Base-by-base conservation (phyloP, 345 rosid species). In the Salix koriyanagi region DNA sequence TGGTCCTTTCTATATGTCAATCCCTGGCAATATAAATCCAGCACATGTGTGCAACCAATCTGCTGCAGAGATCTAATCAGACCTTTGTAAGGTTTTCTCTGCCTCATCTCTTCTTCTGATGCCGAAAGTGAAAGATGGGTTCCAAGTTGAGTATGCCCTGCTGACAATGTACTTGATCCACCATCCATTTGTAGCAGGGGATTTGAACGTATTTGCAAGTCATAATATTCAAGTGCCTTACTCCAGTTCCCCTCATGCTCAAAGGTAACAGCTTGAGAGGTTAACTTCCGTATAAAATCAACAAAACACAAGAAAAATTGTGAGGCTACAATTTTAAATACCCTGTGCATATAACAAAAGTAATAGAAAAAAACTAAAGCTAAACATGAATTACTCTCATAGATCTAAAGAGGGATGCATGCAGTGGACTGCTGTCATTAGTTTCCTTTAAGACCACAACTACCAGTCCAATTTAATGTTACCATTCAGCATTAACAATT, bases 201-300 rank as follows among this genome's bases (percentile, higher is more conserved):
- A 77, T 86, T 85, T 36, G 95, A 90, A 70, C 94, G 89, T 60
- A 91, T 91, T 95, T 91, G 97, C 77, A 93, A 80, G 79, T 95
- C 97, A 84, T 95, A 93, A 77, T 89, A 93, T 79, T 95, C 99
- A 67, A 95, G 97, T 67, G 96, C 99, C 85, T 90, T 91, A 78
- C 85, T 89, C 99, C 99, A 95, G 76, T 93, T 89, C 75, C 97
- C 97, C 87, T 93, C 97, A 68, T 93, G 97, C 92, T 95, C 99
- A 83, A 86, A 91, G 81, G 96, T 92, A 74, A 91, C 88, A 79
- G 90, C 89, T 90, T 95, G 99, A 79, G 97, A 91, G 70, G 88
- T 80, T 90, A 93, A 82, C 99, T 95, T 69, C 76, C 58, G 61
- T 42, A 54, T 64, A 78, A 85, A 69, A 56, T 34, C 77, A 69